Conservation (phyloP, 1,284 basidiomycete species). For the Ceratobasidium sp. region DNA sequence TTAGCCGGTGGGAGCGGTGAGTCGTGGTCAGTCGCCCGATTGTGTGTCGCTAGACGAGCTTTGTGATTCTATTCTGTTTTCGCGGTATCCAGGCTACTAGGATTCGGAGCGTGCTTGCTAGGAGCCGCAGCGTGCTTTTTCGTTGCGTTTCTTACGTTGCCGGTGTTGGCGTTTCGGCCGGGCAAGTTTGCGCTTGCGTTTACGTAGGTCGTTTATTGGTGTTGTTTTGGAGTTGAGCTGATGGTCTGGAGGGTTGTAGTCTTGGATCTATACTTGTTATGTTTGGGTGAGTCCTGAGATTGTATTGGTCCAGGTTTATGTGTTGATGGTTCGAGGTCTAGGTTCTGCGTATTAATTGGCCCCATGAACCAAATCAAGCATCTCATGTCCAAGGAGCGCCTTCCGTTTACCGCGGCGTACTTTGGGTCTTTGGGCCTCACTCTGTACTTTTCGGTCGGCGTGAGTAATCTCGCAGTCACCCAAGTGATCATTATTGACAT, state of each 20-base stretch:
- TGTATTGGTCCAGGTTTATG: not conserved
- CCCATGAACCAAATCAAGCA: constrained; percentile 91
- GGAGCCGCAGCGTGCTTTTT: constrained; percentile 96
- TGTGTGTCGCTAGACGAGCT: not conserved
- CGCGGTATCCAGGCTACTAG: constrained; percentile 71
- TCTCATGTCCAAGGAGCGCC: constrained; percentile 81
- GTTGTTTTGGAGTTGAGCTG: not conserved
- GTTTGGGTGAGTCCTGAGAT: constrained; percentile 71
- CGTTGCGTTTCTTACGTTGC: constrained; percentile 91
- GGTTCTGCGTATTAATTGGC: constrained; percentile 86
- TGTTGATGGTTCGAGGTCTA: constrained; percentile 55
- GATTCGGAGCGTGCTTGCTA: constrained; percentile 90
- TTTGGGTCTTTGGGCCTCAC: constrained; percentile 83
- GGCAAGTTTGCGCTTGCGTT: constrained; percentile 91
- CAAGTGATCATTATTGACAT: not conserved
- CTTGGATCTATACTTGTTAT: constrained; percentile 86
- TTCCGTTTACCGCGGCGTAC: constrained; percentile 90
- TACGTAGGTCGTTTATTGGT: constrained; percentile 59
- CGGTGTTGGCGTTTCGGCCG: constrained; percentile 83
- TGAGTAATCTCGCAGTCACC: constrained; percentile 57
- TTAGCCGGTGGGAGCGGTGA: constrained; percentile 90
- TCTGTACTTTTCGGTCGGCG: constrained; percentile 88
- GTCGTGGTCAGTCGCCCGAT: constrained; percentile 49
- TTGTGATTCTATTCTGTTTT: not conserved
- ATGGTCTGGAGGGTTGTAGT: constrained; percentile 56